Conservation (phyloP, 768 basidiomycete genomes). For the Tulasnella sp. region DNA sequence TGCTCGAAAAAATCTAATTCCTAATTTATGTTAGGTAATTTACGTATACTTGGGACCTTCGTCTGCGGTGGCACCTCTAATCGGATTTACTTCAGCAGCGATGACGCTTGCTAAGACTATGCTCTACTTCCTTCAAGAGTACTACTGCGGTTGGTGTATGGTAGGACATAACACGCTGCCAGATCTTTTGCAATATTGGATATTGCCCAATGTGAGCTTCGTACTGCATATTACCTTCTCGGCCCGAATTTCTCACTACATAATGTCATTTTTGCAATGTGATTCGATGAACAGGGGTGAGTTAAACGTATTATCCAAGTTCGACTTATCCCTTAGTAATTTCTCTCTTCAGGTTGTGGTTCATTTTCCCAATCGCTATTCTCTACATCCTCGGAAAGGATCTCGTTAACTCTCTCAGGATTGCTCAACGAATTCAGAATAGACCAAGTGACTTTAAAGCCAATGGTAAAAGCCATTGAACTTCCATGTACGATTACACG, state of each 20-base stretch:
- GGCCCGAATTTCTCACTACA: too few species aligned
- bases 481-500: too few species aligned
- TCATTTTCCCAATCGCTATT: constrained; percentile 55
- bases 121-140: constrained; percentile 72
- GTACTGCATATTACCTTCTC: constrained; percentile 9
- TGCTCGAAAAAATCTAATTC: neutral
- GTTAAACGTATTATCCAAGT: too few species aligned
- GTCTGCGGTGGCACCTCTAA: constrained; percentile 53
- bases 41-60: constrained; percentile 58
- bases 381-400: constrained; percentile 48
- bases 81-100: constrained; percentile 58
- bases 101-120: constrained; percentile 80
- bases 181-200: constrained; percentile 47
- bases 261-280: too few species aligned
- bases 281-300: too few species aligned
- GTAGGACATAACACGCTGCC: constrained; percentile 55
- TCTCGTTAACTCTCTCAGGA: constrained; percentile 31
- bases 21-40: constrained; percentile 23
- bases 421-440: constrained; percentile 4
- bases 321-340: constrained; percentile 4
- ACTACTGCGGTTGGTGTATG: constrained; percentile 57
- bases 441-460: neutral
- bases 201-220: constrained; percentile 72
- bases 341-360: constrained; percentile 46
- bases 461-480: constrained; percentile 2